phyloP scores from a whole-genome alignment of 306 rosid species.

The Vicia faba region DNA sequence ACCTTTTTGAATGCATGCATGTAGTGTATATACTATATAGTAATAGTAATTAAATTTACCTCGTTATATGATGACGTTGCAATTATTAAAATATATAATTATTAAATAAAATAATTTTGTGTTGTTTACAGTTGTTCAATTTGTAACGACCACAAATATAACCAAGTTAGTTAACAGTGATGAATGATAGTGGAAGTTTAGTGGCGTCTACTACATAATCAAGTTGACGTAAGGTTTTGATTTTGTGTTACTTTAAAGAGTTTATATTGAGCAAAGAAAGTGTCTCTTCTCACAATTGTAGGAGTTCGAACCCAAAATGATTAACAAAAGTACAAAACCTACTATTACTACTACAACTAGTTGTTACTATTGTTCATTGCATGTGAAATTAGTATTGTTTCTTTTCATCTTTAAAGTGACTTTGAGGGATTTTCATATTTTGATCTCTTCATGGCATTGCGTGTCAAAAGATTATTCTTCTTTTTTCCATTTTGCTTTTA shows the following conservation, averaged over 20 bases:
- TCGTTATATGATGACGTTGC: background rate
- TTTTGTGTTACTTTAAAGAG: slow-evolving; percentile 8
- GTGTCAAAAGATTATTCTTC: slow-evolving; percentile 6
- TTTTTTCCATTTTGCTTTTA: background rate
- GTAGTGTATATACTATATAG: too few species aligned
- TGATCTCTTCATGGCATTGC: background rate
- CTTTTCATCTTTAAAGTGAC: background rate
- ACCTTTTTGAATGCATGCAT: too few species aligned
- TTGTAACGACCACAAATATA: background rate
- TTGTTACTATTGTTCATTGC: slow-evolving; percentile 9
- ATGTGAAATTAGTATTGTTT: slow-evolving; percentile 10
- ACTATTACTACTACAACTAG: background rate
- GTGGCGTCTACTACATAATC: slow-evolving; percentile 16
- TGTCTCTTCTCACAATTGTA: slow-evolving; percentile 11
- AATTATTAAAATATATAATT: background rate
- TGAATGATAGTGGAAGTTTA: slow-evolving; percentile 4
- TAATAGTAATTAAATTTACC: background rate
- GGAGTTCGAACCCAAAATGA: slow-evolving; percentile 25
- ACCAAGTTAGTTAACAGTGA: background rate
- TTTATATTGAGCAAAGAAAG: background rate
- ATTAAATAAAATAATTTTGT: background rate
- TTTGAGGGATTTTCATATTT: background rate
- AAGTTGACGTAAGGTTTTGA: slow-evolving; percentile 3
- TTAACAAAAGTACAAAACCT: background rate
- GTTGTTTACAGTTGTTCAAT: slow-evolving; percentile 1